Evolutionary conservation across 805 yeast species (phyloP), one percentile per base, ranked within the genome.

Genomic region (Maudiozyma turicensis): DNA sequence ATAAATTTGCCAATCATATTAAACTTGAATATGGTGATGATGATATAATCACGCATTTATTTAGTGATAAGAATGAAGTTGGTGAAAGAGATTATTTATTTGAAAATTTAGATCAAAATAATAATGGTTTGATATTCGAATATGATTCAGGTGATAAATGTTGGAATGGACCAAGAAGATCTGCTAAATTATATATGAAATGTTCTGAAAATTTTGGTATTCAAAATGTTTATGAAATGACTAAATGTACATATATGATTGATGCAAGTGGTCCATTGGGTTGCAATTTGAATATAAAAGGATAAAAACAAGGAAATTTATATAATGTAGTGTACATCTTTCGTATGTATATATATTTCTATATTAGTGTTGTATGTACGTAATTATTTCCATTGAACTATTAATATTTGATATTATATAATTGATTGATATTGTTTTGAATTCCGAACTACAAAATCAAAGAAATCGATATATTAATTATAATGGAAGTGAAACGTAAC

Each of bases 81-180:
- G 60, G 58, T n/a, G 42, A 52, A 13, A 43, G 51, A 26, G 40
- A 52, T 6, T 54, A 55, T 35, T 50, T 61, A 15, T 54, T 63
- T 32, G 67, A 63, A 4, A 66, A 68, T 14, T 50, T 57, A 52
- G 67, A 52, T 47, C 64, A 57, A 44, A 66, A 57, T 5, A 63
- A 61, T 40, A 67, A 63, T 41, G 68, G 69, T 33, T 48, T 72
- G 43, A 54, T 53, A 20, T 52, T 77, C 32, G 56, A 59, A 32
- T 93, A 72, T 60, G 70, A 65, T 4, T 60, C 71, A 15, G 99
- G 99, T 20, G 81, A 80, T 40, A 77, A 74, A 60, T 93, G 99
- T 66, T 91, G 98, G 96, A 86, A 89, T 63, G 99, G 99, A 0
- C 97, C 97, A 5, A 64, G 70, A 31, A 78, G 99, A 64, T 76